Evolutionary conservation across 2,329 filamentous ascomycete species (phyloP), one percentile per base, ranked within the genome.

Genomic region (Apiospora phragmitis): DNA sequence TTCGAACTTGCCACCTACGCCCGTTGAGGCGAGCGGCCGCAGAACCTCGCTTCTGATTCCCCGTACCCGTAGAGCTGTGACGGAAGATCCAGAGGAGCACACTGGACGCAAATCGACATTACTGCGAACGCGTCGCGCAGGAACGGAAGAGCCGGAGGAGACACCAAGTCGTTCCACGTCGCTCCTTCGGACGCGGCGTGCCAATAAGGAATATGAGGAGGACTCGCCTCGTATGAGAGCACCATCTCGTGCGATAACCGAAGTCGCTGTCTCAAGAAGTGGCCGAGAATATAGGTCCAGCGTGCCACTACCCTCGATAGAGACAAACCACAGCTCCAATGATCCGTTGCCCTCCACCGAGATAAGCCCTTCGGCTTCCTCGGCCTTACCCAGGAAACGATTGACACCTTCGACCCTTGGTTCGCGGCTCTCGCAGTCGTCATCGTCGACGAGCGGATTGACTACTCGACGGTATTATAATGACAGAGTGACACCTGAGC

Each of bases 221-320:
- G 85, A 87, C 6, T 45, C 65, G 26, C 72, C 77, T n/a, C 81
- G 84, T 42, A 85, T 87, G 73, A 85, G 87, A n/a, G 83, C 86
- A 2, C 88, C 89, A 1, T 90, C 89, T 4, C 84, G 90, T 32
- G 88, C 89, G 4, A 80, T 83, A 45, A 91, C 89, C 0, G 90
- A 92, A 71, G 83, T 86, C 68, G 85, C 82, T 38, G 76, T 80
- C 73, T 72, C 81, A 75, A 72, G 75, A 70, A 76, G 73, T 69
- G 78, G 79, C 4, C 82, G 85, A 59, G 85, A 86, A 42, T 84
- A 81, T 74, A 76, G 77, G 38, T 76, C 79, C 29, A 79, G 85
- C 43, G 76, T 80, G 47, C 77, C 80, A 18, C 73, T 80, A 16
- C 79, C 82, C 38, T 76, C 75, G 12, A 77, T 73, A 70, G 83